Evolutionary conservation across 306 rosid species (phyloP), one percentile per base, ranked within the genome.

Genomic region (Sicyos baderoa): DNA sequence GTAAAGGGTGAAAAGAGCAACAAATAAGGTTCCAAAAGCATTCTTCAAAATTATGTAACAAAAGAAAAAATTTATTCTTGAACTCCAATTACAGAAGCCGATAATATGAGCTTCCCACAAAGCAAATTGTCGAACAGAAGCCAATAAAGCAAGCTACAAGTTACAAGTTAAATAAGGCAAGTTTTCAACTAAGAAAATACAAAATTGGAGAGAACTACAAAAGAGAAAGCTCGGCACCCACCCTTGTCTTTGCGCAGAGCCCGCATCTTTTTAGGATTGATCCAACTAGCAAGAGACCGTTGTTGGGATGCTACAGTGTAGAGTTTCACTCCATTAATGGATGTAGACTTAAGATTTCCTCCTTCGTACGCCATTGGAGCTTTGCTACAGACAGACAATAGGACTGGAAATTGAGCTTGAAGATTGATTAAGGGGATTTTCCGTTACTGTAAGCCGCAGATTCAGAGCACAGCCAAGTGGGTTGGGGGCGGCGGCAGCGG

Each of bases 281-380:
- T 73, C 98, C 98, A 92, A 15, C 88, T 75, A 32, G 96, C 91
- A 6, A 44, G 74, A 12, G 97, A 87, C 16, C 91, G 96, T 68
- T 88, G 95, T 63, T 92, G 89, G 25, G 96, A 89, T 17, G 95
- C 89, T 3, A 86, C 58, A 3, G 85, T 84, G 64, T 92, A 89
- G 77, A 86, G 73, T 79, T 87, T 87, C 19, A 92, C 93, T 5
- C 96, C 95, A 40, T 86, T 87, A 37, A 88, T 82, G 15, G 84
- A 84, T 37, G 86, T 83, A 65, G 95, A 86, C 76, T 88, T 89
- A 58, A 92, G 79, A 7, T 82, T 83, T 22, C 96, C 88, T 62
- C 89, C 92, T 17, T 74, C 79, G 67, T 78, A 77, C 68, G 91
- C 95, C 95, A 90, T 87, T 45, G 70, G 11, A 51, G 42, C 64